A percentile compares a stretch with the other conserved stretches of the same genome.
phyloP scores from a whole-genome alignment of 371 early-diverging fungal species.

The Zopfochytrium polystomum region DNA sequence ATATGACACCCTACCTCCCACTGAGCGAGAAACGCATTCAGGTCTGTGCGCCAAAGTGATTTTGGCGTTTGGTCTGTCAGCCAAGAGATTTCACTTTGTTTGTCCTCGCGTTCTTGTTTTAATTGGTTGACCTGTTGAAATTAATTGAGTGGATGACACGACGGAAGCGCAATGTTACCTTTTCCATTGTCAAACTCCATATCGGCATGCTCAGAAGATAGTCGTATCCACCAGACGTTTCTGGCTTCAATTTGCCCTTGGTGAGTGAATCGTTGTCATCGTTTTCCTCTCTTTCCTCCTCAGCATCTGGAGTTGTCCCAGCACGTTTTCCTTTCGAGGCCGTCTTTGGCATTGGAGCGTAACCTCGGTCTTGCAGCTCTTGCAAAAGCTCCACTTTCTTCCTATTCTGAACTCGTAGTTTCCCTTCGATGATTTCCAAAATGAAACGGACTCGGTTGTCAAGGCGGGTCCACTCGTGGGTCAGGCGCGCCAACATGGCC shows the following conservation, averaged over 20 bases:
- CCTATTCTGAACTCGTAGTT: conserved; percentile 83
- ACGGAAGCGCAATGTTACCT: conserved; percentile 50
- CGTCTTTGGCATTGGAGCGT: conserved; percentile 65
- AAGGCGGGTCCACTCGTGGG: conserved; percentile 70
- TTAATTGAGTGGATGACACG: too few relatives aligned
- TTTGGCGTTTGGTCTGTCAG: conserved; percentile 68
- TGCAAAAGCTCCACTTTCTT: conserved; percentile 75
- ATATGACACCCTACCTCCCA: conserved; percentile 62
- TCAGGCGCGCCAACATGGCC: conserved; percentile 67
- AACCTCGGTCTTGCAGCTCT: conserved; percentile 74
- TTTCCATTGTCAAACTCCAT: conserved; percentile 88
- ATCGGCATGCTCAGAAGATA: conserved; percentile 95
- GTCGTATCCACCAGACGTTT: conserved; percentile 68
- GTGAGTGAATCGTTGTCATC: conserved; percentile 30
- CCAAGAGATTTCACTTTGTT: conserved; percentile 67
- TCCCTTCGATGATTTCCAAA: conserved; percentile 81
- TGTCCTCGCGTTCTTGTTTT: conserved; percentile 66
- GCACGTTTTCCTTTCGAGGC: conserved; percentile 26
- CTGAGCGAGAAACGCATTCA: conserved; percentile 70
- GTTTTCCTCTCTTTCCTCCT: conserved; percentile 48
- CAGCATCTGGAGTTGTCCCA: conserved; percentile 13
- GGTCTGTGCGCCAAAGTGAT: conserved; percentile 90
- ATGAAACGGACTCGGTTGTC: conserved; percentile 96
- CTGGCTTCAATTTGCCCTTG: too few relatives aligned
- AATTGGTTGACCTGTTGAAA: conserved; percentile 68